phyloP scores from a whole-genome alignment of 2,329 filamentous ascomycete genomes.

The Aspergillus hortae region DNA sequence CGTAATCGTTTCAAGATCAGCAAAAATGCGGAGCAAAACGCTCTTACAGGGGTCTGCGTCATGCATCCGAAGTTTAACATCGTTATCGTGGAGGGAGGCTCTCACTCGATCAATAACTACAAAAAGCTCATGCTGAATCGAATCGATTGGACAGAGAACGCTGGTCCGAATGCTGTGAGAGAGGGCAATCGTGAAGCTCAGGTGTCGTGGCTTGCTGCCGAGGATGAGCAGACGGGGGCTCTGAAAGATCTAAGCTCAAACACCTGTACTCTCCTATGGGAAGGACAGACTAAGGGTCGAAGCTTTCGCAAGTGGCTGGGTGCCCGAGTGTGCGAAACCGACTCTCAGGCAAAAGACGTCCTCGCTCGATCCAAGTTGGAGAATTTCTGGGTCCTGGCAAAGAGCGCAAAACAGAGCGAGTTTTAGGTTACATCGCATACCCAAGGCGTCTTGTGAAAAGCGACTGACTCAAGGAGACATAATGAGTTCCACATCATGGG shows the following conservation, averaged over 20 bases:
- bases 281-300: slow-evolving; percentile 78
- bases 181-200: slow-evolving; percentile 60
- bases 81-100: slow-evolving; percentile 86
- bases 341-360: slow-evolving; percentile 79
- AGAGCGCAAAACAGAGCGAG: slow-evolving; percentile 52
- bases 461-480: background rate
- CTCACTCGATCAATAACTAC: slow-evolving; percentile 77
- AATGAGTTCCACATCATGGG: background rate
- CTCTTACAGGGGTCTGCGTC: slow-evolving; percentile 83
- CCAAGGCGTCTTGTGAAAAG: background rate
- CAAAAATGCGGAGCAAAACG: slow-evolving; percentile 85
- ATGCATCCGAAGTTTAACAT: slow-evolving; percentile 87
- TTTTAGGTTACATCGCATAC: background rate
- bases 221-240: slow-evolving; percentile 68
- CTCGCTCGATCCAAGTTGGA: slow-evolving; percentile 83
- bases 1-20: slow-evolving; percentile 91
- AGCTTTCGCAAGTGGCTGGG: slow-evolving; percentile 85
- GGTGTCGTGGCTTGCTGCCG: slow-evolving; percentile 70
- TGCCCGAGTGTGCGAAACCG: slow-evolving; percentile 82
- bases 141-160: slow-evolving; percentile 92
- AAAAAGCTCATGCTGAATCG: slow-evolving; percentile 91
- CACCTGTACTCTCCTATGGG: slow-evolving; percentile 79
- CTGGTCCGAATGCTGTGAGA: slow-evolving; percentile 57
- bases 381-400: slow-evolving; percentile 89
- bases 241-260: slow-evolving; percentile 80